Base-by-base conservation (phyloP, 2,329 filamentous ascomycete species). In the Simplicillium sp. region DNA sequence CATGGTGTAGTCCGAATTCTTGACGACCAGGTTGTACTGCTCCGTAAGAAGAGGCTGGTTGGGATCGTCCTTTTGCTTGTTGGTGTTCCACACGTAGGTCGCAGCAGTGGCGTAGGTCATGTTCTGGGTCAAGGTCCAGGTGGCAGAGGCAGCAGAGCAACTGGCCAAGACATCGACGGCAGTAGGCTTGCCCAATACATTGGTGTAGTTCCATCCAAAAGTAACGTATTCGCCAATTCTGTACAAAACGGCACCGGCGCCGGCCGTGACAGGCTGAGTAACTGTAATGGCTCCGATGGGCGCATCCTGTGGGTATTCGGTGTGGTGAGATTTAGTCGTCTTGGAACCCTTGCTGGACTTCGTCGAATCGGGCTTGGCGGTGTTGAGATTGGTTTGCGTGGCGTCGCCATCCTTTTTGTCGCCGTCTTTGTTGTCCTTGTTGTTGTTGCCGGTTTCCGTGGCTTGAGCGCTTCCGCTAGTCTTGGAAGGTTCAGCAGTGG, bases 181-280 rank as follows among this genome's bases (percentile, higher is more conserved):
- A 3, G 73, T 77, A 2, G 79, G 79, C 1, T 66, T 72, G 18
- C 62, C 75, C 41, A 68, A 64, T 25, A 83, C 57, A 35, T 70
- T 71, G 3, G 79, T 82, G 62, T 81, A 82, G 60, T 82, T 82
- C 77, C 77, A 83, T 36, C 61, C 68, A 58, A 74, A 77, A 12
- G 75, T 81, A 34, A 80, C 62, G 35, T 64, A 64, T 52, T 80
- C 70, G 45, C 74, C 72, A 45, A 82, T 76, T 53, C 76, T 76
- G 67, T 75, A 80, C 33, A 78, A 65, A 44, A 70, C 64, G 9
- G 66, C 64, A 18, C 65, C 62, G 11, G 61, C 60, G 4, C 59
- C 54, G 3, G 62, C 65, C 7, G 64, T 57, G 32, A 65, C 60
- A 1, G 78, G 78, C 2, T 65, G 70, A 35, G 73, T 49, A 64